Base-by-base conservation (phyloP, 345 rosid species). In the Turnera subulata region DNA sequence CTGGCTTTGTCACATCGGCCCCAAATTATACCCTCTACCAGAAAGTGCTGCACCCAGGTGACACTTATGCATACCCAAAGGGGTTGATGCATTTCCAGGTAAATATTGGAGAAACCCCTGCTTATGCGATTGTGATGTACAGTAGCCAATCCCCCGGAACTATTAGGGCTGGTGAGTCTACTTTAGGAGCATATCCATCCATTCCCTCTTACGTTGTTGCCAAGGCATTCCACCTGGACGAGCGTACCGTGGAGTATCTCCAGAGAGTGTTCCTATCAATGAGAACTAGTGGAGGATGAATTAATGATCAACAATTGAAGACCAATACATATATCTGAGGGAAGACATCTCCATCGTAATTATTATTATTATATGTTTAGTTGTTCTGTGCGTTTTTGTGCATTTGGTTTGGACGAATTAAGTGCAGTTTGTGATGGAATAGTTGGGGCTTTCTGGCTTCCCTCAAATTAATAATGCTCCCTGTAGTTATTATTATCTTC, bases 101-200 rank as follows among this genome's bases (percentile, higher is more conserved):
- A 1, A 62, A 62, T 11, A 7, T 44, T 15, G 59, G 58, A 15
- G 21, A 62, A n/a, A 21, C 22, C 15, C 16, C 16, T 1, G 59
- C 37, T 0, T 16, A 24, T 29, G 58, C 50, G 0, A 22, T 44
- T 14, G 53, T 21, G 0, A 11, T 15, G 17, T 53, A 43, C 0
- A 62, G n/a, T 21, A 62, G 59, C 43, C 66, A 62, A 29, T 52
- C 52, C 25, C 58, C 66, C 8, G 53, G 66, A 14, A 44, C 20
- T 2, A 53, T 53, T 6, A 19, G 49, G 8, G 11, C 32, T 17
- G 66, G 35, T 6, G 25, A 53, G 11, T 29, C 59, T 0, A 22
- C 53, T 11, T 53, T 53, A 9, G 58, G 51, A 42, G 21, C 59
- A 1, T 16, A 32, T 11, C 50, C 56, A 6, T 43, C 35, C 7